Conservation (phyloP, 1,284 basidiomycete species). For the Malassezia globosa region DNA sequence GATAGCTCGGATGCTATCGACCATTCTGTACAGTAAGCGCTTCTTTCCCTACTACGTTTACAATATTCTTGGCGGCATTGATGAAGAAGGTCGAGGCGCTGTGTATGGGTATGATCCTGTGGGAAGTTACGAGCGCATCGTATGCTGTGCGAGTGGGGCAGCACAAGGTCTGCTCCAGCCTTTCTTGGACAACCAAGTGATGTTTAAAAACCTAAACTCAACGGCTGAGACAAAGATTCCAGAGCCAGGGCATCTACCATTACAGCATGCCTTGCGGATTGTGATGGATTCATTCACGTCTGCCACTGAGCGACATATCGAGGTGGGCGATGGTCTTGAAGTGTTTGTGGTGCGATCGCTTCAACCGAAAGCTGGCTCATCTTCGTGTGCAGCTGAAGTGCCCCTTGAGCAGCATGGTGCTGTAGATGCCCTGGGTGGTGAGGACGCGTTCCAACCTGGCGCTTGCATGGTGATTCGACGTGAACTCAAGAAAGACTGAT, state of each 20-base stretch:
- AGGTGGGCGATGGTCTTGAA: slow-evolving; percentile 45
- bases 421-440: slow-evolving; percentile 38
- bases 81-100: slow-evolving; percentile 44
- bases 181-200: slow-evolving; percentile 46
- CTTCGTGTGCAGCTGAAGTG: slow-evolving; percentile 19
- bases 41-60: slow-evolving; percentile 48
- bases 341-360: slow-evolving; percentile 39
- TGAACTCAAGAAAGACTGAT: slow-evolving; percentile 44
- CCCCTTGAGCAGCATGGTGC: slow-evolving; percentile 28
- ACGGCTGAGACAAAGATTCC: slow-evolving; percentile 31
- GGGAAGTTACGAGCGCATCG: slow-evolving; percentile 42
- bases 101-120: slow-evolving; percentile 46
- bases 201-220: slow-evolving; percentile 42
- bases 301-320: slow-evolving; percentile 45
- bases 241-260: slow-evolving; percentile 34
- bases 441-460: slow-evolving; percentile 35
- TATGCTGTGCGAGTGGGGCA: slow-evolving; percentile 43
- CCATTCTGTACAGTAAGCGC: slow-evolving; percentile 44
- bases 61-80: slow-evolving; percentile 46
- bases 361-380: background rate
- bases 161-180: slow-evolving; percentile 45
- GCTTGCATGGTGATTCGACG: slow-evolving; percentile 41
- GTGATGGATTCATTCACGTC: slow-evolving; percentile 43
- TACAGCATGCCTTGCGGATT: slow-evolving; percentile 36
- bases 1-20: slow-evolving; percentile 44